Base-by-base conservation (phyloP, 345 rosid genomes). In the Carallia pectinifolia region DNA sequence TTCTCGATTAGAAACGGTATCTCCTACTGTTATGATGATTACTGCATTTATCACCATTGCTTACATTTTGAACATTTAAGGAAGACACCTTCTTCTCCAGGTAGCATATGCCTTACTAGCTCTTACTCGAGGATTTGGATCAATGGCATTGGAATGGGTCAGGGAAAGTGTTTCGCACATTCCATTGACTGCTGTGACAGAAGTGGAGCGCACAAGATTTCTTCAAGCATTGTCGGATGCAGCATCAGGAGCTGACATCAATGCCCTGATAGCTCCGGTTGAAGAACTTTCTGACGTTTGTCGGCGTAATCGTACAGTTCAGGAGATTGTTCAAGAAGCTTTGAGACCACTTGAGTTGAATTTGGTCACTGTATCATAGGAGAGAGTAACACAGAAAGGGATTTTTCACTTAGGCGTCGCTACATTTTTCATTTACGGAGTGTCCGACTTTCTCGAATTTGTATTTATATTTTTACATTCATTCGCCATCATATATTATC, bases 281-380 rank as follows among this genome's bases (percentile, higher is more conserved):
- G 98, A 95, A 79, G 99, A 95, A 64, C 77, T 95, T 31, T 95
- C 97, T 3, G 99, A 95, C 53, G 94, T 95, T 48, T 90, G 99
- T 74, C 88, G 96, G 12, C 90, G 99, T 15, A 95, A 95, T 76
- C 81, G 93, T 65, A 92, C 97, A 2, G 98, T 92, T 68, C 97
- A 86, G 76, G 97, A 96, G 75, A 85, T 96, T 13, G 99, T 96
- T 36, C 97, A 92, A 82, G 92, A 87, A 77, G 87, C 97, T 65
- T 76, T 96, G 77, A 89, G 88, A 82, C 95, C 97, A 36, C 96
- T 78, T 1, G 96, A 92, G 81, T 77, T 92, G 82, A 88, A 81
- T 76, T 59, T 77, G 82, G 81, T 74, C 56, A 71, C 74, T 81
- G 88, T 79, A 76, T 79, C 81, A 84, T 90, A 84, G 76, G 50